phyloP scores from a whole-genome alignment of 2,329 filamentous ascomycete genomes.

The Colletotrichum theobromicola region DNA sequence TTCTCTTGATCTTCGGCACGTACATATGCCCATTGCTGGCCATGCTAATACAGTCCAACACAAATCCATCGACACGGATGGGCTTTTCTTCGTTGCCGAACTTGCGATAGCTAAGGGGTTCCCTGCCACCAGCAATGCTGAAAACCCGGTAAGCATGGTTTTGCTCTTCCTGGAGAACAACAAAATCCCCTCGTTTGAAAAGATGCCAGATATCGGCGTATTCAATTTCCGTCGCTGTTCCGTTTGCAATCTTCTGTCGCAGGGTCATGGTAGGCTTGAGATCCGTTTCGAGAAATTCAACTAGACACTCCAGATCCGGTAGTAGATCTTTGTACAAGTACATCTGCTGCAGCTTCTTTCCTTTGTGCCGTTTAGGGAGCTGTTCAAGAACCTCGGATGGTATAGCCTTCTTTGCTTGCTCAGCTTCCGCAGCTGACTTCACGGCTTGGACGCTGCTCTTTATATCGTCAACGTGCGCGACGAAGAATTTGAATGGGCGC shows the following conservation, averaged over 20 bases:
- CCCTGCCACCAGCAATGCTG: background rate
- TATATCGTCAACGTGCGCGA: background rate
- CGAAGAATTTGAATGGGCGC: background rate
- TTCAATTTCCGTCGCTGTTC: conserved; percentile 6
- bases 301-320: conserved; percentile 4
- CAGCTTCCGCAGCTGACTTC: background rate
- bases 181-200: conserved; percentile 5
- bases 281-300: conserved; percentile 20
- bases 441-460: background rate
- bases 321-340: background rate
- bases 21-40: background rate
- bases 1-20: conserved; percentile 3
- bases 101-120: background rate
- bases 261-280: conserved; percentile 11
- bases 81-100: background rate
- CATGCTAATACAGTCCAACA: conserved; percentile 17
- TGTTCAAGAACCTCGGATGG: background rate
- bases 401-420: background rate
- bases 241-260: background rate
- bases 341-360: background rate
- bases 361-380: background rate
- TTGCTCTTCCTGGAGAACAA: background rate
- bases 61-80: background rate
- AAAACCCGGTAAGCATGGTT: background rate
- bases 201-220: conserved; percentile 23